phyloP scores from a whole-genome alignment of 345 rosid species.

The Atalantia buxifolia region DNA sequence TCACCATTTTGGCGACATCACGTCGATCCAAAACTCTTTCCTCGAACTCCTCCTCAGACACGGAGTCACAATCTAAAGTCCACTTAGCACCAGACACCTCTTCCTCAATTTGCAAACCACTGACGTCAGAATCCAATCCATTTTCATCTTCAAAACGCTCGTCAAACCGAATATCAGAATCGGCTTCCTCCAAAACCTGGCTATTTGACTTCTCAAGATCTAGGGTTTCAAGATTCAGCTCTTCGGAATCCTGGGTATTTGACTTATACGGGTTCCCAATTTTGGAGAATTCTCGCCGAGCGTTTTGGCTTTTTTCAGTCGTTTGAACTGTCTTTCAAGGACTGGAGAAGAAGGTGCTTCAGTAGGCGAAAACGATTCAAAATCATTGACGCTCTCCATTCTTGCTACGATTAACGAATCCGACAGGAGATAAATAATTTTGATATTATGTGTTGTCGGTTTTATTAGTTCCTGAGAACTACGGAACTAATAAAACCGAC shows the following conservation, averaged over 20 bases:
- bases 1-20: constrained; percentile 15
- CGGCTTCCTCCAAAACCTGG: constrained; percentile 22
- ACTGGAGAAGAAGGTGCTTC: constrained; percentile 40
- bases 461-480: neutral
- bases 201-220: constrained; percentile 10
- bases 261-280: constrained; percentile 9
- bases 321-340: constrained; percentile 55
- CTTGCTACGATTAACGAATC: constrained; percentile 5
- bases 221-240: constrained; percentile 10
- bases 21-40: constrained; percentile 18
- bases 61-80: constrained; percentile 43
- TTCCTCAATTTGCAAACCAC: constrained; percentile 25
- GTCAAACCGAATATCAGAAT: constrained; percentile 17
- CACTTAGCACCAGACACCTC: constrained; percentile 31
- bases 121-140: constrained; percentile 28
- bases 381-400: constrained; percentile 53
- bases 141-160: constrained; percentile 30
- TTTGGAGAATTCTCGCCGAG: constrained; percentile 17
- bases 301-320: constrained; percentile 52
- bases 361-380: constrained; percentile 40
- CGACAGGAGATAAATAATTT: neutral
- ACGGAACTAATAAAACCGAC: too few relatives aligned
- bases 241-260: neutral
- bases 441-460: neutral
- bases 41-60: constrained; percentile 27